Evolutionary conservation across 805 yeast genomes (phyloP).

Genomic region (Cephaloascus albidus): DNA sequence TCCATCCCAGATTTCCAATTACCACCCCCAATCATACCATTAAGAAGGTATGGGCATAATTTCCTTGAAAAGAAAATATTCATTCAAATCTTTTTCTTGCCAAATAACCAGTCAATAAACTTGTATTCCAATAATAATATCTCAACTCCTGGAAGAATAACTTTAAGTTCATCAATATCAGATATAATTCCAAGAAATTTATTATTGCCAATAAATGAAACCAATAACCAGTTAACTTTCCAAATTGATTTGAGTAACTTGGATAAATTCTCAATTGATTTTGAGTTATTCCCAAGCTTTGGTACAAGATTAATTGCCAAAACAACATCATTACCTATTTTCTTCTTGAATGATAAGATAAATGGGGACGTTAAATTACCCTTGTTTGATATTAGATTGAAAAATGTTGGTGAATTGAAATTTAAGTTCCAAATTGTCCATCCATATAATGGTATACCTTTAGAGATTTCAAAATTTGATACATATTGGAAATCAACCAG

Average conservation of each 20-base stretch:
- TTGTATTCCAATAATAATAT: slow-evolving; percentile 36
- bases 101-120: slow-evolving; percentile 33
- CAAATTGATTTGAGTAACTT: slow-evolving; percentile 69
- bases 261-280: slow-evolving; percentile 60
- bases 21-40: slow-evolving; percentile 94
- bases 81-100: slow-evolving; percentile 64
- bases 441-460: slow-evolving; percentile 78
- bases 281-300: slow-evolving; percentile 88
- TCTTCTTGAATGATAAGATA: slow-evolving; percentile 24
- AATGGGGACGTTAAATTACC: slow-evolving; percentile 44
- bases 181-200: slow-evolving; percentile 87
- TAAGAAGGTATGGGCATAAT: slow-evolving; percentile 91
- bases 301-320: slow-evolving; percentile 91
- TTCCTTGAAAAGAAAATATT: slow-evolving; percentile 85
- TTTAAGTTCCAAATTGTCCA: slow-evolving; percentile 76
- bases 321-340: slow-evolving; percentile 63
- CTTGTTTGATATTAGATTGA: slow-evolving; percentile 69
- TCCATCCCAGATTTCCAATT: slow-evolving; percentile 82
- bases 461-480: slow-evolving; percentile 87
- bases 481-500: slow-evolving; percentile 95
- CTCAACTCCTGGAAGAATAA: slow-evolving; percentile 71
- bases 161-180: slow-evolving; percentile 64
- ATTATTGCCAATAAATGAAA: slow-evolving; percentile 65
- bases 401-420: slow-evolving; percentile 71
- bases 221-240: slow-evolving; percentile 61